Conservation (phyloP, 2,329 filamentous ascomycete species). For the Colletotrichum sp. region DNA sequence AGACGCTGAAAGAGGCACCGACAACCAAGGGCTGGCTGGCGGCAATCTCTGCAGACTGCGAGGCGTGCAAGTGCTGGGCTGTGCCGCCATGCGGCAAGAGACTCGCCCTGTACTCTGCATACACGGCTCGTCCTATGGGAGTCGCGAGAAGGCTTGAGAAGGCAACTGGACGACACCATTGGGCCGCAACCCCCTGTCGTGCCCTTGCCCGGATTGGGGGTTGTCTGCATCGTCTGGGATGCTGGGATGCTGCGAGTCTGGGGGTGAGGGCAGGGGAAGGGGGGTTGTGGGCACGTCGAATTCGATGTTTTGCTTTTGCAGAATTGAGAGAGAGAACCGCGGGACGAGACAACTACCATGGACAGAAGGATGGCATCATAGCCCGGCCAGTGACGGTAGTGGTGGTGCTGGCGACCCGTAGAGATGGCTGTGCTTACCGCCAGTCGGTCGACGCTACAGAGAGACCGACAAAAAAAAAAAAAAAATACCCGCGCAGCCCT, state of each 20-base stretch:
- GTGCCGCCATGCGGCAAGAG: constrained; percentile 49
- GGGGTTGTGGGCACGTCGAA: neutral
- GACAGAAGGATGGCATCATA: neutral
- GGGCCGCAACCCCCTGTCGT: constrained; percentile 34
- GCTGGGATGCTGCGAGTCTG: neutral
- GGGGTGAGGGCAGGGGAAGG: neutral
- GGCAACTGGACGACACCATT: constrained; percentile 32
- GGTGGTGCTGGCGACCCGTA: neutral
- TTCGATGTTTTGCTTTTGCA: neutral
- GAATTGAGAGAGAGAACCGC: neutral
- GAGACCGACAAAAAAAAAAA: neutral
- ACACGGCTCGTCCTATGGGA: constrained; percentile 34
- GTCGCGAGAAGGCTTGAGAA: constrained; percentile 2
- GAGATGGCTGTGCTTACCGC: constrained; percentile 4
- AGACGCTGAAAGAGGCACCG: neutral
- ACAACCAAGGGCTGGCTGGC: constrained; percentile 1
- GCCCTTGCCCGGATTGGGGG: constrained; percentile 15
- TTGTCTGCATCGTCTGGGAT: constrained; percentile 15
- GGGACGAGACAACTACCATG: neutral
- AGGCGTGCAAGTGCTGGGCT: constrained; percentile 34
- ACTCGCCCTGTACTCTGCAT: constrained; percentile 33
- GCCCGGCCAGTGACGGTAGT: neutral
- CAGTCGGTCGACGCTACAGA: neutral
- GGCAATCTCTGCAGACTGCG: constrained; percentile 5
- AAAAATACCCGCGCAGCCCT: neutral